A percentile compares a stretch with the other conserved stretches of the same genome.
Conservation (phyloP, 225 moss, liverwort and hornwort genomes). For the Physcomitrellopsis africana region DNA sequence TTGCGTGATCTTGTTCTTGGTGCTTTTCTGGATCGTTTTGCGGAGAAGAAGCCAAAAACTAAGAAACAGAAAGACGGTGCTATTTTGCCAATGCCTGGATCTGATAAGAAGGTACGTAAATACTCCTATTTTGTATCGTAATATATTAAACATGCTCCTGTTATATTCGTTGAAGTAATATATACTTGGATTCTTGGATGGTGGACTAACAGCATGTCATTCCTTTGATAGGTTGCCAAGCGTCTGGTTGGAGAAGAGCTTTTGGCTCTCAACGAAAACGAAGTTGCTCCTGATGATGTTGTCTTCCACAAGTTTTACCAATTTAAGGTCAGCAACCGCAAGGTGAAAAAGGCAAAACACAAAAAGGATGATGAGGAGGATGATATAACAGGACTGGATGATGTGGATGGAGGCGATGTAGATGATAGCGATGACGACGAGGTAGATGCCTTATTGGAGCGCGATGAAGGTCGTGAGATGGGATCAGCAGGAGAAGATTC, state of each 20-base stretch:
- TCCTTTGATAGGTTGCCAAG: conserved; percentile 39
- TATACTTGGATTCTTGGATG: neutral
- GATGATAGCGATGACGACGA: conserved; percentile 85
- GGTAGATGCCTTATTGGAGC: conserved; percentile 55
- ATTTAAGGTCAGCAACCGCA: conserved; percentile 58
- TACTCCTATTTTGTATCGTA: conserved; percentile 14
- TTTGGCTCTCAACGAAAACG: conserved; percentile 75
- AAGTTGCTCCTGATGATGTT: conserved; percentile 93
- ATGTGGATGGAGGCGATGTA: conserved; percentile 56
- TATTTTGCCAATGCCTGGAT: conserved; percentile 68
- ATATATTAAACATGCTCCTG: neutral
- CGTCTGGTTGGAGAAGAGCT: conserved; percentile 83
- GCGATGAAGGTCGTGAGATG: conserved; percentile 60
- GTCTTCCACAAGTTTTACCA: conserved; percentile 96
- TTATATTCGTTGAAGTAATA: neutral
- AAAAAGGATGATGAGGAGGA: conserved; percentile 70
- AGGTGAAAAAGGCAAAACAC: conserved; percentile 66
- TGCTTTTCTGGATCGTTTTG: conserved; percentile 88
- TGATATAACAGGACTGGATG: conserved; percentile 62
- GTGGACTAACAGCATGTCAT: conserved; percentile 14
- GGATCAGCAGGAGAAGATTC: conserved; percentile 46
- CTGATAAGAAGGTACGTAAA: conserved; percentile 70
- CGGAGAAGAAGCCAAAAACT: conserved; percentile 91
- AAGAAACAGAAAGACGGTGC: conserved; percentile 63
- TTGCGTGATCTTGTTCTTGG: conserved; percentile 85